A percentile compares a stretch with the other conserved stretches of the same genome.
These are phyloP conservation scores for Ascochyta lentis DNA, from an alignment of 2,329 filamentous ascomycete species.

Conservation along the genomic window DNA sequence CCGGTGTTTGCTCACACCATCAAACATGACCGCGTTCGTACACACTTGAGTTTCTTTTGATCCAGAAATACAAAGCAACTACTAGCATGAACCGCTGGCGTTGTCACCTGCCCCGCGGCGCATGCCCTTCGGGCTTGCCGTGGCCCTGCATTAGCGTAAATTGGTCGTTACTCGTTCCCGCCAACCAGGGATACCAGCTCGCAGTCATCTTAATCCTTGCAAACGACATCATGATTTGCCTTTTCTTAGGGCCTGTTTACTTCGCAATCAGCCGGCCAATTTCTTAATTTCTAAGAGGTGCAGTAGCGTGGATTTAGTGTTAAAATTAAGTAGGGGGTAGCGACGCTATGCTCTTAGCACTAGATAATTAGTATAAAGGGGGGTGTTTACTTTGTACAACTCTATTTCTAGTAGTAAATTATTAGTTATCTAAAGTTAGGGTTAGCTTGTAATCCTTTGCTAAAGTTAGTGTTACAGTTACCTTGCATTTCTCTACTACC, in stretches of 20 bases:
- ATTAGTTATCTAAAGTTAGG: too few relatives aligned
- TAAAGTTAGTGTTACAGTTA: too few relatives aligned
- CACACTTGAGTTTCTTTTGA: background rate
- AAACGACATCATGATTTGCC: constrained; percentile 4
- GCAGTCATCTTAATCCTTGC: constrained; percentile 1
- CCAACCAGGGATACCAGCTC: constrained; percentile 2
- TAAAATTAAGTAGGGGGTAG: too few relatives aligned
- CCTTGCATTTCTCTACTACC: too few relatives aligned
- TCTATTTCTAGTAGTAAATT: too few relatives aligned
- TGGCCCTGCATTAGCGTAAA: constrained; percentile 17
- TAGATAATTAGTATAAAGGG: too few relatives aligned
- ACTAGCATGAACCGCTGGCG: constrained; percentile 1
- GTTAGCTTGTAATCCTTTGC: too few relatives aligned
- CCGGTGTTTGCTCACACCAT: background rate
- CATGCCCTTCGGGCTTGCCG: constrained; percentile 9
- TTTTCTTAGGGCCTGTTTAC: background rate
- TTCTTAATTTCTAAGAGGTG: too few relatives aligned
- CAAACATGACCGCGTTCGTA: background rate
- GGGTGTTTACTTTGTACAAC: too few relatives aligned
- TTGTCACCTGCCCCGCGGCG: constrained; percentile 4
- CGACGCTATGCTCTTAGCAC: too few relatives aligned
- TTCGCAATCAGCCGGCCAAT: too few relatives aligned
- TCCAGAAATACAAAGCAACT: background rate
- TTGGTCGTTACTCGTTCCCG: constrained; percentile 1
- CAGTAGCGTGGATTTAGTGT: too few relatives aligned